These are phyloP conservation scores for Cyphellophora attinorum DNA, from an alignment of 2,329 filamentous ascomycete genomes.

Conservation along the genomic window DNA sequence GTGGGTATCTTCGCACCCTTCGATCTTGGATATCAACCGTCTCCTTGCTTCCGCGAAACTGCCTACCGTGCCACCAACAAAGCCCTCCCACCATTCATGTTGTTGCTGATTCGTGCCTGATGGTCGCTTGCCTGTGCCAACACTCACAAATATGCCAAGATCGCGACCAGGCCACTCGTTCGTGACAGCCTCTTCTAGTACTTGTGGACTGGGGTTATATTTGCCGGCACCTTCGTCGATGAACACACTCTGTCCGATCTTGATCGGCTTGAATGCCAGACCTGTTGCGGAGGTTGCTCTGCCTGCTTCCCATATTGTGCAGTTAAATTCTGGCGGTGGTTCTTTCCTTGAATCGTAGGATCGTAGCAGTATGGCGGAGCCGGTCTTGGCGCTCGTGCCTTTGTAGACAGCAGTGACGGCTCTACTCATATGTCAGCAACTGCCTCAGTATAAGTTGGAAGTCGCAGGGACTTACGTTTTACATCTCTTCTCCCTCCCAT, in stretches of 20 bases:
- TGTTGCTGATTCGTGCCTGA: slow-evolving; percentile 58
- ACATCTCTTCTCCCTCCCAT: slow-evolving; percentile 72
- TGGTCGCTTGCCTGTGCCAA: slow-evolving; percentile 84
- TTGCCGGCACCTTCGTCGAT: slow-evolving; percentile 86
- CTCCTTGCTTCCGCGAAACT: slow-evolving; percentile 85
- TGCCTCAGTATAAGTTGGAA: slow-evolving; percentile 6
- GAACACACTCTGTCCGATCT: slow-evolving; percentile 86
- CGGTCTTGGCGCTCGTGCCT: slow-evolving; percentile 57
- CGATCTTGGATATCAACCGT: slow-evolving; percentile 80
- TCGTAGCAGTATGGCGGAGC: slow-evolving; percentile 64
- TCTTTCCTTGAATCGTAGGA: slow-evolving; percentile 95
- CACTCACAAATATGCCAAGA: slow-evolving; percentile 80
- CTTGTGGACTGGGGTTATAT: slow-evolving; percentile 79
- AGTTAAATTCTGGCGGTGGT: slow-evolving; percentile 81
- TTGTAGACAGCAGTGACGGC: slow-evolving; percentile 87
- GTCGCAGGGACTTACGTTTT: slow-evolving; percentile 62
- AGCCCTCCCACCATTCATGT: slow-evolving; percentile 86
- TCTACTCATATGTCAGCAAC: slow-evolving; percentile 37
- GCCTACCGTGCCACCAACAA: slow-evolving; percentile 60
- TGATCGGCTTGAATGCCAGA: slow-evolving; percentile 90
- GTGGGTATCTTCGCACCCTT: slow-evolving; percentile 87
- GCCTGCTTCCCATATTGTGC: slow-evolving; percentile 94
- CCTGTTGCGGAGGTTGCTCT: slow-evolving; percentile 87
- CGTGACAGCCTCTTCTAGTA: slow-evolving; percentile 78
- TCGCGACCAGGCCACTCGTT: slow-evolving; percentile 96